Evolutionary conservation across 192 early-diverging fungal species (phyloP).

Genomic region (Bifiguratus adelaidae): DNA sequence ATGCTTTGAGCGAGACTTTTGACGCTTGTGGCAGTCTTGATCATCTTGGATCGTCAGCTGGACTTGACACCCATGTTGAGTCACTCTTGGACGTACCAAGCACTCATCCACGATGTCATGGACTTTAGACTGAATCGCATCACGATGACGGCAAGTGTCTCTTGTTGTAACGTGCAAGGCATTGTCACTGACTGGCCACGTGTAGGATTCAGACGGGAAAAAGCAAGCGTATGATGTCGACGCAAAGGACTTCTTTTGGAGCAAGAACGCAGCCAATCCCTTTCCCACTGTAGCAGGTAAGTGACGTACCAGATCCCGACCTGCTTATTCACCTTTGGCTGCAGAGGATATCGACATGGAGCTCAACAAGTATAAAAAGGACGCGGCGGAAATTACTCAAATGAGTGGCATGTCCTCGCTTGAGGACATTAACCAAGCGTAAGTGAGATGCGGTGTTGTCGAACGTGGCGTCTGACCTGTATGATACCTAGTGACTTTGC

Average conservation of each 20-base stretch:
- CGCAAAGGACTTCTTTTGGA: constrained; percentile 89
- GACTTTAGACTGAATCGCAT: constrained; percentile 90
- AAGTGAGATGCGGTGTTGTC: too few relatives aligned
- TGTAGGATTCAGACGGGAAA: not conserved
- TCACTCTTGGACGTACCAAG: constrained; percentile 98
- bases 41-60: constrained; percentile 86
- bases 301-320: not conserved
- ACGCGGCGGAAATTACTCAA: constrained; percentile 86
- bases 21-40: constrained; percentile 40
- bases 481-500: constrained; percentile 50
- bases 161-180: not conserved
- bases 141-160: constrained; percentile 37
- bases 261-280: constrained; percentile 79
- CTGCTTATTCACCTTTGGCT: not conserved
- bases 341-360: constrained; percentile 85
- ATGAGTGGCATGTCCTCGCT: constrained; percentile 73
- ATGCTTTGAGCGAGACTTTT: not conserved
- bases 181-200: not conserved
- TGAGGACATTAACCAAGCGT: constrained; percentile 68
- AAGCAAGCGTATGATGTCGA: constrained; percentile 85
- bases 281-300: constrained; percentile 87
- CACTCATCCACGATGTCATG: constrained; percentile 90
- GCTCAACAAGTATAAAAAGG: constrained; percentile 87
- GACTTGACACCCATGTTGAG: constrained; percentile 86
- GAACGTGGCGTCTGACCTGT: not conserved